Base-by-base conservation (phyloP, 2,329 filamentous ascomycete genomes). In the Sclerotinia nivalis region DNA sequence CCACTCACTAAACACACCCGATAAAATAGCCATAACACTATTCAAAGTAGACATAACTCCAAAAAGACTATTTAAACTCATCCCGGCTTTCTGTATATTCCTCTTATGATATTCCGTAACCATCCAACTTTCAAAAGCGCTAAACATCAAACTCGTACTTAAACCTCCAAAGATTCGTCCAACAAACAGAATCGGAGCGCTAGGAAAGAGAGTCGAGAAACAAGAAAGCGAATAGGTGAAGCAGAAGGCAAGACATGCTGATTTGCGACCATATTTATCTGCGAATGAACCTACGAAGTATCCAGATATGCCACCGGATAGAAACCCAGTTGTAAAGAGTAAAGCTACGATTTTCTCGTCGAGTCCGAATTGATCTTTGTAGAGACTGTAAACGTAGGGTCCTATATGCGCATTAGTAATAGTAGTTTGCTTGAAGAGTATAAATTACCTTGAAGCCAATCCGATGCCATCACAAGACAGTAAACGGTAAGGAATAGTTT, bases 121-220 rank as follows among this genome's bases (percentile, higher is more conserved):
- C 81, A 89, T 85, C 86, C 87, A 89, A 73, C 84, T 86, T 76
- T 89, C 86, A 72, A 88, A 88, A 7, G 83, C 84, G 56, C 83
- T 86, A 79, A 86, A 88, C 43, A 89, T 80, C 54, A 89, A 77
- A 37, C 85, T 87, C 47, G 86, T 85, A 40, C 83, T 84, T 59
- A 88, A 71, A 0, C 87, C 87, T 31, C 85, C 86, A 5, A 88
- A 80, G 0, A 85, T 76, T 62, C 87, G 81, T 18, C 87, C 87
- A 1, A 81, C 68, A 67, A 87, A 84, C 7, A 89, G 79, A 15
- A 86, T 66, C 6, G 78, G 76, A 1, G 83, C 69, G 52, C 78
- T 75, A 40, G 80, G 77, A 62, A 82, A 81, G 40, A 87, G 78
- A 65, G 87, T 84, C 25, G 84, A 82, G 61, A 85, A 75, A 73